Conservation (phyloP, 106 monocot genomes). For the Dendrobium nobile region DNA sequence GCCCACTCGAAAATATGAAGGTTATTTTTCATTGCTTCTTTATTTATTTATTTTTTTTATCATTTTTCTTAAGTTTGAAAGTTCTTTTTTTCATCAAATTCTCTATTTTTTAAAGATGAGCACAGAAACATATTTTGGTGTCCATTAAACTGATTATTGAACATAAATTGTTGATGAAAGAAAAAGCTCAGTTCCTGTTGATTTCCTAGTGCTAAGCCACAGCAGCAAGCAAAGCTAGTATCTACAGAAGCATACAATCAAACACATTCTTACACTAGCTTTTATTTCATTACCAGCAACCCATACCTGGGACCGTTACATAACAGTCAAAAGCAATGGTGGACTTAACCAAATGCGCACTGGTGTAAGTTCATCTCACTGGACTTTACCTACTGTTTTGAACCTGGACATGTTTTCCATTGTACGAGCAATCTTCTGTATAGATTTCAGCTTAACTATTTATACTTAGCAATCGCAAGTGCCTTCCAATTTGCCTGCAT, state of each 20-base stretch:
- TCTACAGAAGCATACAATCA: background rate
- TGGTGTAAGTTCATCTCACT: conserved; percentile 60
- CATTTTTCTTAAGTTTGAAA: background rate
- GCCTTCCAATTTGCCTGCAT: background rate
- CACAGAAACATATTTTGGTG: background rate
- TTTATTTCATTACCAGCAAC: conserved; percentile 37
- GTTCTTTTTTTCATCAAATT: background rate
- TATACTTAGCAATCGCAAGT: background rate
- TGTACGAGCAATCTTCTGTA: background rate
- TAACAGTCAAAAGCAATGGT: conserved; percentile 91
- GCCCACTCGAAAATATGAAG: conserved; percentile 61
- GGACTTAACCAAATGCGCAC: conserved; percentile 98
- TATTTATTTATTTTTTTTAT: background rate
- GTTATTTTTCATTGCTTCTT: conserved; percentile 16
- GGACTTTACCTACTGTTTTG: background rate
- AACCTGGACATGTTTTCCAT: background rate
- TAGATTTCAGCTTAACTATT: background rate
- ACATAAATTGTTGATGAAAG: background rate
- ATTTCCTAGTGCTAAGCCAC: background rate
- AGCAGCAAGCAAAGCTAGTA: background rate
- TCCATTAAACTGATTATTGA: background rate
- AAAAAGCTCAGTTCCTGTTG: background rate
- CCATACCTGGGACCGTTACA: conserved; percentile 36
- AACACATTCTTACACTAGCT: conserved; percentile 3
- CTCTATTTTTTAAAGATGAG: background rate